Evolutionary conservation across 352 stramenopile genomes (phyloP).

Genomic region (Phytophthora cryptogea): DNA sequence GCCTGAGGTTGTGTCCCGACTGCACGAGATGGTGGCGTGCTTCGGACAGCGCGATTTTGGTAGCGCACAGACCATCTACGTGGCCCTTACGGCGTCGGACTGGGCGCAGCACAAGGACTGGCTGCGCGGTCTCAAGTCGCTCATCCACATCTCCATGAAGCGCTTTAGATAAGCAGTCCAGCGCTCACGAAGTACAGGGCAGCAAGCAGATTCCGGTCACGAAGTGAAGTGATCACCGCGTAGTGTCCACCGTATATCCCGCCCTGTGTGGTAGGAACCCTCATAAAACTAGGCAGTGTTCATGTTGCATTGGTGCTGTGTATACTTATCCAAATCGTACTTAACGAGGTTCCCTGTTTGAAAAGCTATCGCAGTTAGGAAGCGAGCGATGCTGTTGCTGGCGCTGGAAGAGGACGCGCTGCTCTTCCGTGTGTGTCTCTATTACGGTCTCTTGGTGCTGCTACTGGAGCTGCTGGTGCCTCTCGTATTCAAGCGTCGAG

Average conservation of each 20-base stretch:
- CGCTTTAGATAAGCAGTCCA: conserved; percentile 78
- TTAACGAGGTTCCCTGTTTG: not conserved
- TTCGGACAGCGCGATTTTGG: conserved; percentile 83
- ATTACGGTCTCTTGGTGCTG: conserved; percentile 56
- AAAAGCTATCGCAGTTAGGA: not conserved
- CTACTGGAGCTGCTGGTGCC: conserved; percentile 56
- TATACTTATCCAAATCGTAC: not conserved
- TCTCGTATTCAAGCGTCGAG: conserved; percentile 55
- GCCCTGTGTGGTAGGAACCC: conserved; percentile 5
- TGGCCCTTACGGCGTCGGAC: conserved; percentile 90
- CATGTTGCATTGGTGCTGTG: not conserved
- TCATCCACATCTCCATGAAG: conserved; percentile 95
- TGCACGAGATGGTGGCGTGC: conserved; percentile 83
- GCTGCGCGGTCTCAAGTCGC: conserved; percentile 96
- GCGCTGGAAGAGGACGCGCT: conserved; percentile 56
- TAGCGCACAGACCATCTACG: conserved; percentile 86
- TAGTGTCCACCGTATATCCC: conserved; percentile 7
- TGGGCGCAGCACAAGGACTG: conserved; percentile 98
- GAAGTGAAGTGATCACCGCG: conserved; percentile 16
- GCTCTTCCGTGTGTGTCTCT: conserved; percentile 59
- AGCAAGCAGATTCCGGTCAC: conserved; percentile 17
- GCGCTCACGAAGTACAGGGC: conserved; percentile 8
- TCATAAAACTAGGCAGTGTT: conserved; percentile 25
- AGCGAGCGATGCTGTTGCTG: conserved; percentile 45
- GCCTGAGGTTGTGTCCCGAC: conserved; percentile 63